Evolutionary conservation across 257 asterid genomes (phyloP), one percentile per base, ranked within the genome.

Genomic region (Solanum appendiculatum): DNA sequence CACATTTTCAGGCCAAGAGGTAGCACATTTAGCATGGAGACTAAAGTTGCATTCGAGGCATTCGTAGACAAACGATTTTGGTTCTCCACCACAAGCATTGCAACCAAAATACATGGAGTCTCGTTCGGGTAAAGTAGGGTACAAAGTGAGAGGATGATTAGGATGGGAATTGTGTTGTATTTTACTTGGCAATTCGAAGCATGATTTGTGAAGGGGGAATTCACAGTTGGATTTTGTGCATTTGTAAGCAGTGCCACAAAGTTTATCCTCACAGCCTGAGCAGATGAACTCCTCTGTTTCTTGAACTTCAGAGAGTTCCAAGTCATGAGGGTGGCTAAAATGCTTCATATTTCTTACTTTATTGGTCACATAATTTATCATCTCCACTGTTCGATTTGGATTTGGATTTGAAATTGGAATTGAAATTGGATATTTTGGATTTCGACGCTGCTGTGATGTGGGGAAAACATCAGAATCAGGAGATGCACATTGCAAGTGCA

Each of bases 161-260:
- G 48, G 86, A 68, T 87, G 91, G 2, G 90, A 37, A 44, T 46
- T 42, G 14, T 70, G 70, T 6, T 54, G 72, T 37, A 75, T 11
- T 9, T 84, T 40, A 42, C 58, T 88, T 58, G 91, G 87, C 6
- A 82, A 75, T 1, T 89, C 89, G 29, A 60, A 86, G 36, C 91
- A 89, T 60, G 84, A 87, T 31, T 87, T 86, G 86, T 89, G 90
- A 27, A 89, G 86, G 86, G 25, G 39, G 74, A 82, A 89, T 4
- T 83, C 48, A 88, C 91, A 89, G 3, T 44, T 7, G 0, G 83
- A 10, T 44, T 44, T 46, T 18, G 84, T 80, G 64, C 90, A 87
- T 63, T 69, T 48, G 84, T 83, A 75, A 51, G 81, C 16, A 23
- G 44, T 23, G 75, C 83, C 86, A 46, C 48, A 69, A 3, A 81